Conservation (phyloP, 345 rosid genomes). For the Salix exigua region DNA sequence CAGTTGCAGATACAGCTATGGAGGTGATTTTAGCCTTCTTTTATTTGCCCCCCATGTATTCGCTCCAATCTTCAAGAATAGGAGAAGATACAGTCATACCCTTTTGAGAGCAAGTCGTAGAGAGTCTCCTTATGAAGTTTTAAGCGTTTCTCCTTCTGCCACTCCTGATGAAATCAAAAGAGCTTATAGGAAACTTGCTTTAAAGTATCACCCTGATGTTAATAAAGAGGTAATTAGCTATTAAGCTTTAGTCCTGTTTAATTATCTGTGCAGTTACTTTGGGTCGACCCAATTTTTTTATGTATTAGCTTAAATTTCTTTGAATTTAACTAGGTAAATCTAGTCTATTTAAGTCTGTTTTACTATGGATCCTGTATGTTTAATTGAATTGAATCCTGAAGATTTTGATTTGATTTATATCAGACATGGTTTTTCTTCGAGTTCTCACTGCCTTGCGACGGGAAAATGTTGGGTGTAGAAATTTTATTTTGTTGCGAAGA, state of each 20-base stretch:
- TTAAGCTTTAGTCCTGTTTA: background rate
- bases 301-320: background rate
- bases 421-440: background rate
- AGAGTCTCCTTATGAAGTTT: slow-evolving; percentile 80
- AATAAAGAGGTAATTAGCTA: slow-evolving; percentile 65
- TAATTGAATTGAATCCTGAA: background rate
- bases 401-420: background rate
- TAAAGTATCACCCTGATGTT: slow-evolving; percentile 91
- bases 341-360: background rate
- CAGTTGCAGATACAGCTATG: slow-evolving; percentile 29
- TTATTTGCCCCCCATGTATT: slow-evolving; percentile 17
- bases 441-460: background rate
- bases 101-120: slow-evolving; percentile 51
- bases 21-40: slow-evolving; percentile 15
- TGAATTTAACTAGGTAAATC: background rate
- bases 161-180: slow-evolving; percentile 78
- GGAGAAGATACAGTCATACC: slow-evolving; percentile 30
- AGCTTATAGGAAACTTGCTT: slow-evolving; percentile 95
- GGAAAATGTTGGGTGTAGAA: background rate
- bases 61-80: slow-evolving; percentile 23
- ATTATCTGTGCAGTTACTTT: background rate
- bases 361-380: background rate
- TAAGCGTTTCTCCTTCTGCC: slow-evolving; percentile 76
- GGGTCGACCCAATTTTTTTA: background rate
- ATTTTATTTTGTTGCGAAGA: background rate